Percentiles rank a stretch among this genome's conserved stretches.
Conservation (phyloP, 148 eudicot genomes). For the Simmondsia chinensis region DNA sequence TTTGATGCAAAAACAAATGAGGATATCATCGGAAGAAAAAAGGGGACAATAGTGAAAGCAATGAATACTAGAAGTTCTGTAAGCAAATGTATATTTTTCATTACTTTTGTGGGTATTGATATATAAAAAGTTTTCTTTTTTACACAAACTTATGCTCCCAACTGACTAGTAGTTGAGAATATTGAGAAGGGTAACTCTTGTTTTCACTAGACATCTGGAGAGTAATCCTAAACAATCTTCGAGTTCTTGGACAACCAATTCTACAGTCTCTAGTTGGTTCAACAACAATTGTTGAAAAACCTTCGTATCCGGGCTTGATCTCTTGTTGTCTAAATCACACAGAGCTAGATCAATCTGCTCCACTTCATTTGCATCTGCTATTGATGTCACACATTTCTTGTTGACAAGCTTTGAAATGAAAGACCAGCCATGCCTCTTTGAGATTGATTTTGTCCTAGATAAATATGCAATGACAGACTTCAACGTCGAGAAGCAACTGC, state of each 20-base stretch:
- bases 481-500: constrained; percentile 11
- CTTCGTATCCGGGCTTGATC: constrained; percentile 1
- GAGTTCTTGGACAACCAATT: constrained; percentile 13
- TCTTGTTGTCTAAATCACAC: background rate
- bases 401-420: constrained; percentile 18
- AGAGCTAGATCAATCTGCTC: constrained; percentile 14
- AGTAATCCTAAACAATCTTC: constrained; percentile 25
- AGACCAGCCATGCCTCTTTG: constrained; percentile 20
- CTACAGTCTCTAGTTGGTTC: constrained; percentile 9
- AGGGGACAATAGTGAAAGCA: too few species aligned
- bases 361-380: constrained; percentile 7
- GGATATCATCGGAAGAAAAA: too few species aligned
- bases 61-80: too few species aligned
- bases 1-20: too few species aligned
- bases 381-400: background rate
- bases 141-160: too few species aligned
- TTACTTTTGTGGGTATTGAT: too few species aligned
- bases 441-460: constrained; percentile 10
- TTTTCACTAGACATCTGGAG: constrained; percentile 26
- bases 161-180: constrained; percentile 16
- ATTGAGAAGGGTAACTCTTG: constrained; percentile 39
- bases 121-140: too few species aligned
- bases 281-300: too few species aligned
- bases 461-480: constrained; percentile 19
- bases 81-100: too few species aligned